A percentile compares a stretch with the other conserved stretches of the same genome.
Evolutionary conservation across 2,329 filamentous ascomycete genomes (phyloP).

Genomic region (Juglanconis sp.): DNA sequence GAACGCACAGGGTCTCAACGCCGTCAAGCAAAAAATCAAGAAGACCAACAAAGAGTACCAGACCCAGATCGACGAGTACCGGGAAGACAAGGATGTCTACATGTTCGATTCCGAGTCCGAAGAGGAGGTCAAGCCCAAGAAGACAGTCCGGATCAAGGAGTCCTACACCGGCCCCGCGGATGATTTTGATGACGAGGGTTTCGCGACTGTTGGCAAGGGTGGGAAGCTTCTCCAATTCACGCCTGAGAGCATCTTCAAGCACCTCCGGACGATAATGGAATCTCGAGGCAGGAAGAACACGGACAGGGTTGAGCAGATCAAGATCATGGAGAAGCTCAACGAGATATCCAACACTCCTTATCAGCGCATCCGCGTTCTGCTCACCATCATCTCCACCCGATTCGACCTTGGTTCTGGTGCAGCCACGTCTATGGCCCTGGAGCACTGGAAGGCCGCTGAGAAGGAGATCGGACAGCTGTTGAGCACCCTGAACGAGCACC

Average conservation of each 20-base stretch:
- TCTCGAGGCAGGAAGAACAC: conserved; percentile 99
- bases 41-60: conserved; percentile 97
- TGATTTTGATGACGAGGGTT: conserved; percentile 75
- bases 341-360: conserved; percentile 90
- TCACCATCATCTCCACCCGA: conserved; percentile 87
- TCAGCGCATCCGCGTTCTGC: conserved; percentile 86
- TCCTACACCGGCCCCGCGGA: conserved; percentile 43
- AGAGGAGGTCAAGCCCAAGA: conserved; percentile 59
- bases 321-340: conserved; percentile 91
- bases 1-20: conserved; percentile 89
- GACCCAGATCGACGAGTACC: conserved; percentile 81
- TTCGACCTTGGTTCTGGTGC: conserved; percentile 86
- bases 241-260: conserved; percentile 96
- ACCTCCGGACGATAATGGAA: conserved; percentile 88
- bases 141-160: conserved; percentile 42
- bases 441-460: conserved; percentile 95
- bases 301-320: conserved; percentile 90
- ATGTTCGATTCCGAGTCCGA: conserved; percentile 78
- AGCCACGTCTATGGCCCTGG: conserved; percentile 80
- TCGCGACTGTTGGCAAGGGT: conserved; percentile 82
- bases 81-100: conserved; percentile 78
- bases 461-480: conserved; percentile 79
- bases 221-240: conserved; percentile 90
- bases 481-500: conserved; percentile 72
- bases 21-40: conserved; percentile 96